Evolutionary conservation across 805 yeast species (phyloP), one percentile per base, ranked within the genome.

Genomic region (Candida quercuum): DNA sequence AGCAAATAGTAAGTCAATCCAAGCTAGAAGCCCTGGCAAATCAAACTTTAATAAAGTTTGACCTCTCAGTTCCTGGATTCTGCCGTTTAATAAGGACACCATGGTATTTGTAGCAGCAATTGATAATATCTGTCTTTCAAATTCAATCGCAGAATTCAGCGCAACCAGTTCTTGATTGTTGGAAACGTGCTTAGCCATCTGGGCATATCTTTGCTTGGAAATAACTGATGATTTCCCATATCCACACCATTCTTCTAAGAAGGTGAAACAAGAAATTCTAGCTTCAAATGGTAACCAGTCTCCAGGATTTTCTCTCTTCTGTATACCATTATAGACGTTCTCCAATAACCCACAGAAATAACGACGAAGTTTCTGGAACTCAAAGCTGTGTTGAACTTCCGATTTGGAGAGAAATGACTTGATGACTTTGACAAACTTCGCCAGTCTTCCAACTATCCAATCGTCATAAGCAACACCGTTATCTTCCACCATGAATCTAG

Each of bases 171-270:
- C 71, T 38, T 63, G 59, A n/a, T 56, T 43, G 25, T 47, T 60
- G 3, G 51, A 54, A 15, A 67, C 37, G 64, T 60, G 65, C 29
- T 64, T 65, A 14, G 76, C 67, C 77, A 81, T 81, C 1, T 60
- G 48, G 5, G 63, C 56, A 46, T 87, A 87, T 32, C 96, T 67
- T 29, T 81, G 83, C 22, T 76, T 78, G 3, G 87, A 74, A 2
- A 79, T 52, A 1, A 67, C 54, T 8, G 76, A 70, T 18, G 78
- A 67, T 36, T 76, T 80, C 3, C 98, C 97, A 59, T 76, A 78
- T 0, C 95, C 95, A 57, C 96, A 88, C 99, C 99, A 93, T 56
- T 86, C 95, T 47, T 85, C 89, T 39, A 93, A 64, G 51, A 76
- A 82, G 32, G 79, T 76, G 63, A 87, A 89, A 43, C 94, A 84